phyloP scores from a whole-genome alignment of 768 basidiomycete genomes.

The Trametes coccinea region DNA sequence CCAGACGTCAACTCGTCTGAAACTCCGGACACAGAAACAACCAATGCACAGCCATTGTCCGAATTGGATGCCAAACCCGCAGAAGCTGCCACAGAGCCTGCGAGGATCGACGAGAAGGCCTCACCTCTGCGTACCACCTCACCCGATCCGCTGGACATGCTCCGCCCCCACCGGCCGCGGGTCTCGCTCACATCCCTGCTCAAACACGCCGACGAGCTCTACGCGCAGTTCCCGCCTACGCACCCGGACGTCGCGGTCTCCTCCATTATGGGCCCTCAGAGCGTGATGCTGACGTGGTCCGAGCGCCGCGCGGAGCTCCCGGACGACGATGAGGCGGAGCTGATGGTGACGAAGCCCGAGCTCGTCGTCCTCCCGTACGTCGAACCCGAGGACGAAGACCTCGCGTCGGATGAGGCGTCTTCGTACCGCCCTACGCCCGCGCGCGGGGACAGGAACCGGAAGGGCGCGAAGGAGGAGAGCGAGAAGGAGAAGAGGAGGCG shows the following conservation, averaged over 20 bases:
- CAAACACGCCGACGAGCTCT: constrained; percentile 57
- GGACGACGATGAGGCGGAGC: constrained; percentile 57
- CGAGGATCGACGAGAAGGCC: constrained; percentile 4
- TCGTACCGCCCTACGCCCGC: constrained; percentile 11
- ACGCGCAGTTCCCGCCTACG: constrained; percentile 56
- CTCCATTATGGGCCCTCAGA: constrained; percentile 76
- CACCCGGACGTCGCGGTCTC: constrained; percentile 54
- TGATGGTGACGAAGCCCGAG: constrained; percentile 54
- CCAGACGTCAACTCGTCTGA: neutral
- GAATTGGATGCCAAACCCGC: neutral
- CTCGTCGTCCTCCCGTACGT: constrained; percentile 56
- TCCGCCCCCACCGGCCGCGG: constrained; percentile 30
- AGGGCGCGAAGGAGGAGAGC: constrained; percentile 15
- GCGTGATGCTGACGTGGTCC: constrained; percentile 75
- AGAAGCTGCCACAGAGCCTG: neutral
- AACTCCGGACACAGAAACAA: neutral
- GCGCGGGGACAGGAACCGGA: constrained; percentile 23
- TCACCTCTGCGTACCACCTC: constrained; percentile 1
- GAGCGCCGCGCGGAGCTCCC: constrained; percentile 46
- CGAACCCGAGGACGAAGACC: constrained; percentile 29
- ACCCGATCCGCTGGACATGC: constrained; percentile 10
- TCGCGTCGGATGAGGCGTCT: constrained; percentile 27
- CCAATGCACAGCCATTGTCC: neutral
- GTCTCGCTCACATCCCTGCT: constrained; percentile 54
- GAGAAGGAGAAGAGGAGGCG: constrained; percentile 39